These are phyloP conservation scores for Gossypium aridum DNA, from an alignment of 441 rosid genomes.

Conservation along the genomic window DNA sequence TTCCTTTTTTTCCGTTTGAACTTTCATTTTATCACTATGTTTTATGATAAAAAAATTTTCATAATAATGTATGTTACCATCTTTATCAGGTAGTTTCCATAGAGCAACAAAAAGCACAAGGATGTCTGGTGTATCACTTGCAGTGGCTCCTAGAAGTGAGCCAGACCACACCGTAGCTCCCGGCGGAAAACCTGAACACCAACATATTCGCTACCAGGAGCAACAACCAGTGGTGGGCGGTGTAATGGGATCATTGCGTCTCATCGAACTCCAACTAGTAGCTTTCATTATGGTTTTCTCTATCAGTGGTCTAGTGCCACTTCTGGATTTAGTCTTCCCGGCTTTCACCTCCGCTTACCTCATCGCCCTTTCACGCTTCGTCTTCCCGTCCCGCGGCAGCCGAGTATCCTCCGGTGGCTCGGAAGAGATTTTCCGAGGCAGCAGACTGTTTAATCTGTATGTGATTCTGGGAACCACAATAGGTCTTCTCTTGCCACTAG, in stretches of 20 bases:
- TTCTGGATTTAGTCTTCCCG: slow-evolving; percentile 73
- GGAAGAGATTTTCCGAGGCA: slow-evolving; percentile 52
- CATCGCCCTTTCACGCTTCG: slow-evolving; percentile 59
- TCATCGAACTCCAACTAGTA: slow-evolving; percentile 77
- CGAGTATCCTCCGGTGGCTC: slow-evolving; percentile 15
- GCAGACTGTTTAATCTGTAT: slow-evolving; percentile 52
- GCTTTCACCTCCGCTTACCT: slow-evolving; percentile 61
- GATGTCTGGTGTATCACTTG: slow-evolving; percentile 81
- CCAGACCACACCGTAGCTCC: slow-evolving; percentile 21
- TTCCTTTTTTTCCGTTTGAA: background rate
- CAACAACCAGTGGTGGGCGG: slow-evolving; percentile 27
- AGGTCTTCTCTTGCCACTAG: slow-evolving; percentile 76
- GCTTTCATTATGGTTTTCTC: slow-evolving; percentile 85
- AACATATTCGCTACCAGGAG: background rate
- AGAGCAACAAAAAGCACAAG: background rate
- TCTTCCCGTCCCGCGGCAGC: slow-evolving; percentile 52
- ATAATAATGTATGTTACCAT: no score
- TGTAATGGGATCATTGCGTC: slow-evolving; percentile 68
- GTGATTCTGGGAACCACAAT: slow-evolving; percentile 61
- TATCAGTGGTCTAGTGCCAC: slow-evolving; percentile 79
- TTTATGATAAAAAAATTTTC: no score
- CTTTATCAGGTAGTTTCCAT: background rate
- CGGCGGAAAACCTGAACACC: slow-evolving; percentile 19
- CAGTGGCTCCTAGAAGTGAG: slow-evolving; percentile 42
- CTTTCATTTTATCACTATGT: background rate